Conservation (phyloP, 768 basidiomycete genomes). For the Leccinum variicolor region DNA sequence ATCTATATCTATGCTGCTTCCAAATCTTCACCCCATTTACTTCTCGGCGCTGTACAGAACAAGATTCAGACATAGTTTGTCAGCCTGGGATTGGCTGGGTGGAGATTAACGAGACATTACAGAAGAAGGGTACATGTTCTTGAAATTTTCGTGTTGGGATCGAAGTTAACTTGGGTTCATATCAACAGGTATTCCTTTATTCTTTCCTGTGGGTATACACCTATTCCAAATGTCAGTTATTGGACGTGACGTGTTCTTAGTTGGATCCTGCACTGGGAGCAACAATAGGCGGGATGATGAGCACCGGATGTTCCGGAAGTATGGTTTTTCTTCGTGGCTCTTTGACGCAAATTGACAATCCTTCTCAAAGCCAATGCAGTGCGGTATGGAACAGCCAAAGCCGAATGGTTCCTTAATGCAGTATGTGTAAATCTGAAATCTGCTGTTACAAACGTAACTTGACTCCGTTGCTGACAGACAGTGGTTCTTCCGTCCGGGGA, state of each 20-base stretch:
- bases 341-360: constrained; percentile 14
- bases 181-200: constrained; percentile 63
- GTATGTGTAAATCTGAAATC: constrained; percentile 37
- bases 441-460: not conserved
- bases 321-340: constrained; percentile 23
- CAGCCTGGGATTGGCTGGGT: constrained; percentile 74
- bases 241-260: constrained; percentile 31
- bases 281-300: constrained; percentile 83
- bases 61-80: constrained; percentile 69
- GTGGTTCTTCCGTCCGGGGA: constrained; percentile 87
- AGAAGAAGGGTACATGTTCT: constrained; percentile 46
- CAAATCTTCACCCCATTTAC: not conserved
- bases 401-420: constrained; percentile 86
- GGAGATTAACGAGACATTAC: constrained; percentile 65
- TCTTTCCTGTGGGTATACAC: constrained; percentile 64
- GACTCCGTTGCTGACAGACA: constrained; percentile 44
- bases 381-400: constrained; percentile 85
- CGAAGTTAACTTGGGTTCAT: not conserved
- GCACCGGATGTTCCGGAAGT: constrained; percentile 86
- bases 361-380: constrained; percentile 63
- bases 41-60: constrained; percentile 36
- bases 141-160: not conserved
- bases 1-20: not conserved
- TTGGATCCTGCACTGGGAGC: constrained; percentile 77
- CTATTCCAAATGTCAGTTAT: not conserved